Conservation (phyloP, 176 grass and related monocot species). For the Ananas comosus region DNA sequence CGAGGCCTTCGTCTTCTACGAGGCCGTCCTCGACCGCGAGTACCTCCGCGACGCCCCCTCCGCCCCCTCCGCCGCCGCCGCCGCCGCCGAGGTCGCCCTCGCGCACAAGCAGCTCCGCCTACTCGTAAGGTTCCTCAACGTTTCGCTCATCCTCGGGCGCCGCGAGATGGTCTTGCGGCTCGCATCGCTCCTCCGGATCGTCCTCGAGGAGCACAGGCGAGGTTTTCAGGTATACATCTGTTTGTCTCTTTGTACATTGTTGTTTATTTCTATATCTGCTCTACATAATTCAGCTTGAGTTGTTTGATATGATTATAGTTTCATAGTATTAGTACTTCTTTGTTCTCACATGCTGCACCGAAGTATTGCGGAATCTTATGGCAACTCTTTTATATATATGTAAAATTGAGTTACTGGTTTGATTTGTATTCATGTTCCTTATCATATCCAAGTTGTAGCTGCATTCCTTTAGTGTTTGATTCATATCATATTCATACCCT, state of each 20-base stretch:
- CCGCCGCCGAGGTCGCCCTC: slow-evolving; percentile 32
- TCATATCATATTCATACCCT: too few species aligned
- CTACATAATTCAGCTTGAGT: too few species aligned
- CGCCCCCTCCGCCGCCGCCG: slow-evolving; percentile 5
- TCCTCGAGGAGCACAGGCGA: slow-evolving; percentile 72
- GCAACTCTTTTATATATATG: too few species aligned
- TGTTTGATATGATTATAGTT: too few species aligned
- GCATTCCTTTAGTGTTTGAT: too few species aligned
- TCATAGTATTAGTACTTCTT: too few species aligned
- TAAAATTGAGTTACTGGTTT: too few species aligned
- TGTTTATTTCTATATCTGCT: not conserved
- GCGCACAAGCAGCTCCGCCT: slow-evolving; percentile 80
- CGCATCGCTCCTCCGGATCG: slow-evolving; percentile 29
- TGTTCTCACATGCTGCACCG: too few species aligned
- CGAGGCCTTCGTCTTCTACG: slow-evolving; percentile 27
- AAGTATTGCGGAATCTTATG: too few species aligned
- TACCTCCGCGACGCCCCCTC: slow-evolving; percentile 52
- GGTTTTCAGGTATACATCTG: slow-evolving; percentile 36
- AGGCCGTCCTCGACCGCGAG: slow-evolving; percentile 20
- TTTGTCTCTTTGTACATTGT: slow-evolving; percentile 8
- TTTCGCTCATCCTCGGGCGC: slow-evolving; percentile 66
- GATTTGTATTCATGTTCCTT: too few species aligned
- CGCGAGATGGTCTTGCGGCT: slow-evolving; percentile 43
- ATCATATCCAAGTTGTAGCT: too few species aligned
- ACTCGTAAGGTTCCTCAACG: slow-evolving; percentile 77